A percentile compares a stretch with the other conserved stretches of the same genome.
These are phyloP conservation scores for Alnus glutinosa DNA, from an alignment of 306 rosid genomes.

Conservation along the genomic window DNA sequence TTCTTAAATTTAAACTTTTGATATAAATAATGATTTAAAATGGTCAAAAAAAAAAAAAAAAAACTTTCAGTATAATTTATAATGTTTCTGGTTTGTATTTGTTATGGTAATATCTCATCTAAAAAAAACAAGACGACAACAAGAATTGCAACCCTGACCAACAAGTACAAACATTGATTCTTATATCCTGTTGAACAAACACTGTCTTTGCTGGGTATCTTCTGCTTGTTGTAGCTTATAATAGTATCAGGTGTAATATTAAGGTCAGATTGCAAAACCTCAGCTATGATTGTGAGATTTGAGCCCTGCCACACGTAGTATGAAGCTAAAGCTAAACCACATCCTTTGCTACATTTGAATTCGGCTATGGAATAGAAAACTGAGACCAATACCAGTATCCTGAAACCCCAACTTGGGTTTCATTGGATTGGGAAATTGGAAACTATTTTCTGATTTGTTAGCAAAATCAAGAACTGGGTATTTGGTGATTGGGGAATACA, in stretches of 20 bases:
- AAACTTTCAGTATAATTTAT: too few species aligned
- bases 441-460: neutral
- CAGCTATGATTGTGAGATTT: neutral
- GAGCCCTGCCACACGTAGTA: slow-evolving; percentile 16
- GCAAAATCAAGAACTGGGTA: neutral
- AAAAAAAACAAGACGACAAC: too few species aligned
- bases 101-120: too few species aligned
- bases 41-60: too few species aligned
- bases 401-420: slow-evolving; percentile 25
- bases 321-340: slow-evolving; percentile 71
- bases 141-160: too few species aligned
- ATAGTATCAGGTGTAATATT: neutral
- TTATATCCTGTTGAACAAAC: neutral
- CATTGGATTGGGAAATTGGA: slow-evolving; percentile 32
- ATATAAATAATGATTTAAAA: too few species aligned
- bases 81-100: too few species aligned
- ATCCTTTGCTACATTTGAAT: slow-evolving; percentile 49
- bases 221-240: slow-evolving; percentile 33
- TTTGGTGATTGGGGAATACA: neutral
- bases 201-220: slow-evolving; percentile 14
- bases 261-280: slow-evolving; percentile 24
- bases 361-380: slow-evolving; percentile 31
- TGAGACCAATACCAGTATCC: slow-evolving; percentile 25
- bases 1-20: too few species aligned
- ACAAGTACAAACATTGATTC: too few species aligned